Evolutionary conservation across 2,329 filamentous ascomycete species (phyloP).

Genomic region (Amylocarpus encephaloides): DNA sequence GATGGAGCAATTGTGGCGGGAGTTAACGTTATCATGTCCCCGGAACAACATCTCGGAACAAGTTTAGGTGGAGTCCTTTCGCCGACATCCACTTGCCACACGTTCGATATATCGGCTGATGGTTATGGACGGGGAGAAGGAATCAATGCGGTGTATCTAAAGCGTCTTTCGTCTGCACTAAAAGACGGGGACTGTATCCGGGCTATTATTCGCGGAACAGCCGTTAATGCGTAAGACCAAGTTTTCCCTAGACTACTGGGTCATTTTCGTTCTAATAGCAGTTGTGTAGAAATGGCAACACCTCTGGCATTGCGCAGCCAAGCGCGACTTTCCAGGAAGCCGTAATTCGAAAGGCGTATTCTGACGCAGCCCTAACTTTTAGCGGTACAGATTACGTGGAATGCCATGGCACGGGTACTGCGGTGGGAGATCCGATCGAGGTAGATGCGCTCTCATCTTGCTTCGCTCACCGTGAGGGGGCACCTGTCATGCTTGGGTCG

Average conservation of each 20-base stretch:
- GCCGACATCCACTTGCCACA: conserved; percentile 27
- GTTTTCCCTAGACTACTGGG: no score
- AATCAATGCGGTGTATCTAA: conserved; percentile 50
- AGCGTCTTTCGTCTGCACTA: conserved; percentile 51
- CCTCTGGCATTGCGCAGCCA: conserved; percentile 43
- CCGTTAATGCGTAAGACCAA: conserved; percentile 49
- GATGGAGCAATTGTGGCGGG: conserved; percentile 24
- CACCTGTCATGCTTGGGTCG: no score
- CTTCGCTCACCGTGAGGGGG: no score
- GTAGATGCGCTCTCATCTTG: conserved; percentile 2
- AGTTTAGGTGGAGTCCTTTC: conserved; percentile 7
- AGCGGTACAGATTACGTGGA: conserved; percentile 10
- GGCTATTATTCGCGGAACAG: conserved; percentile 46
- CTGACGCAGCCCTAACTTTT: conserved; percentile 2
- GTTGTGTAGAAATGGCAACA: conserved; percentile 49
- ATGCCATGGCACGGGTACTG: conserved; percentile 13
- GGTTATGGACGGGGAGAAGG: conserved; percentile 61
- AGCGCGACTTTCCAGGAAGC: conserved; percentile 38
- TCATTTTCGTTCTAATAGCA: no score
- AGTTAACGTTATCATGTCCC: conserved; percentile 4
- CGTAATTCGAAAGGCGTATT: conserved; percentile 10
- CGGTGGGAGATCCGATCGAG: conserved; percentile 12
- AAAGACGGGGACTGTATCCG: conserved; percentile 52
- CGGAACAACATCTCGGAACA: conserved; percentile 6
- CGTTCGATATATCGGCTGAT: conserved; percentile 51